Conservation (phyloP, 495 filamentous ascomycete genomes). For the Neurospora sp. region DNA sequence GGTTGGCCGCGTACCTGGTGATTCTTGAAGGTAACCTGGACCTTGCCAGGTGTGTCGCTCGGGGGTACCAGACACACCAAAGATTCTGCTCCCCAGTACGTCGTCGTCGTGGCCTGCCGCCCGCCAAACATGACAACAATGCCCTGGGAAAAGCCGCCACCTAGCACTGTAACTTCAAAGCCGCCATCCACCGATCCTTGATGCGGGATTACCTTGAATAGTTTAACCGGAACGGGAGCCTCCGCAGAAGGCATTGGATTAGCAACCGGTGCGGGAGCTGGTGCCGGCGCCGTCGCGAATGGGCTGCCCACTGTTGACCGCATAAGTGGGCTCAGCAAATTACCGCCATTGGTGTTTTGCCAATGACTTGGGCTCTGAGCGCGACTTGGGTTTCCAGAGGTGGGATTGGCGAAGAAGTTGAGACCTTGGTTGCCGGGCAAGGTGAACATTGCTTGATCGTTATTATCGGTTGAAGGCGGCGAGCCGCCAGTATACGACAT, state of each 20-base stretch:
- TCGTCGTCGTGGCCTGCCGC: constrained; percentile 63
- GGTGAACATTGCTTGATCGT: constrained; percentile 1
- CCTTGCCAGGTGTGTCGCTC: constrained; percentile 54
- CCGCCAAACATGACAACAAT: constrained; percentile 84
- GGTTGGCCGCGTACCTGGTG: constrained; percentile 26
- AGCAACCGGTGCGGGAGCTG: not conserved
- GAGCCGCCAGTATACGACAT: not conserved
- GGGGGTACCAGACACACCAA: constrained; percentile 82
- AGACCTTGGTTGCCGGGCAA: not conserved
- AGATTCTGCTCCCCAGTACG: constrained; percentile 70
- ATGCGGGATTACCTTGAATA: constrained; percentile 58
- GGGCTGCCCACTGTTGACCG: constrained; percentile 43
- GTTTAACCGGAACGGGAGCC: not conserved
- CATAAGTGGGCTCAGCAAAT: constrained; percentile 21
- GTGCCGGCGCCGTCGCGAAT: not conserved
- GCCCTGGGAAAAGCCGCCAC: constrained; percentile 67
- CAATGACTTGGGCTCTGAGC: constrained; percentile 8
- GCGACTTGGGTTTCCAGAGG: constrained; percentile 7
- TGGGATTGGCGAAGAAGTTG: not conserved
- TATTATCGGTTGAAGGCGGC: not conserved
- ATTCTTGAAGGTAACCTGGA: constrained; percentile 61
- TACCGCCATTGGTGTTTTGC: not conserved
- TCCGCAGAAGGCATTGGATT: not conserved
- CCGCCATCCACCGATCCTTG: constrained; percentile 76
- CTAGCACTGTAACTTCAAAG: constrained; percentile 74